Evolutionary conservation across 2,329 filamentous ascomycete species (phyloP), one percentile per base, ranked within the genome.

Genomic region (Clonostachys byssicola): DNA sequence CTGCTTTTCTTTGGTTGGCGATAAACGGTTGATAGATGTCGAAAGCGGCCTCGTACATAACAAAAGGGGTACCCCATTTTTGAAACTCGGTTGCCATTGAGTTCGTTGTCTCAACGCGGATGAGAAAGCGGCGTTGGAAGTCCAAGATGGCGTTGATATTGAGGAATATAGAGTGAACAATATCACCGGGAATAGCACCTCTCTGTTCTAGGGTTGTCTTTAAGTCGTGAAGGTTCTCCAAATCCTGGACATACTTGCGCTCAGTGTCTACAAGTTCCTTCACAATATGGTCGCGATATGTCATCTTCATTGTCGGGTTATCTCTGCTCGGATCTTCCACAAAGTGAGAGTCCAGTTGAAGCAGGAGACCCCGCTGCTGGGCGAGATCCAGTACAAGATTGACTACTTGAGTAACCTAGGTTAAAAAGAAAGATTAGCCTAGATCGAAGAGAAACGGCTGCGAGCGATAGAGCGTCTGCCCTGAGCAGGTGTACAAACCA

Each of bases 1-100:
- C 91, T 49, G 92, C 95, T 62, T 90, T 92, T 55, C 89, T 85
- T 70, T 96, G 92, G 61, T 99, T 99, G 34, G 94, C 90, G 56
- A 97, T 97, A 59, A 97, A 99, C 2, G 92, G 92, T 59, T 96
- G 89, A 64, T 99, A 99, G 50, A 96, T 92, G 52, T 86, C 83
- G 65, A 99, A 96, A 0, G 85, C 82, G 49, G 94, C 89, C 62
- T 94, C 89, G 61, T 92, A 91, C 13, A 84, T 75, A 13, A 88
- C 79, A 61, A 97, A 97, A 0, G 95, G 81, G n/a, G 83, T 78
- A n/a, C 94, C 94, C 94, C 94, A 99, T 63, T 92, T 88, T 64
- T 99, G 94, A 51, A 81, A 76, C 5, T 78, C 71, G 51, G 86
- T 78, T 1, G 89, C 80, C 68, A 90, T 81, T 5, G 89, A 91